A percentile compares a stretch with the other conserved stretches of the same genome.
Evolutionary conservation across 352 stramenopile species (phyloP).

Genomic region (Phytophthora boehmeriae): DNA sequence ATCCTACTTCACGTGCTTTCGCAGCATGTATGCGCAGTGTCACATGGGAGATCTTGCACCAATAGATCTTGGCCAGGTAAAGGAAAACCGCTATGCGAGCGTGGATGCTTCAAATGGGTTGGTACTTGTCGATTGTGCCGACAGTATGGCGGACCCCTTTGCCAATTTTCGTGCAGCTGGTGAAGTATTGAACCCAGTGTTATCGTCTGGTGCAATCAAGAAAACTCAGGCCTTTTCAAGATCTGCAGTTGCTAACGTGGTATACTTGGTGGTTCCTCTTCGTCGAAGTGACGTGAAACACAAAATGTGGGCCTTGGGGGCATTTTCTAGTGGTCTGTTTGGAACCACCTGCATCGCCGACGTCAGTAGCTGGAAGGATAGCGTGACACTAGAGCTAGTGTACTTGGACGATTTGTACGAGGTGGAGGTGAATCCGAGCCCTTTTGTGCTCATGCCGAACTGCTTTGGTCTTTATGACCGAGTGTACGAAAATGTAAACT

Average conservation of each 20-base stretch:
- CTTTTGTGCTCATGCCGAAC: conserved; percentile 56
- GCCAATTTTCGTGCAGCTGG: conserved; percentile 66
- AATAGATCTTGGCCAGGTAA: conserved; percentile 51
- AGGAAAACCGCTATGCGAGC: conserved; percentile 42
- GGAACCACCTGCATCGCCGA: conserved; percentile 31
- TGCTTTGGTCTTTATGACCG: conserved; percentile 76
- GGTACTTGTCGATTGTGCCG: conserved; percentile 63
- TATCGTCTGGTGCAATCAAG: conserved; percentile 55
- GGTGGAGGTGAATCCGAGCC: conserved; percentile 63
- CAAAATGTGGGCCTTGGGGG: conserved; percentile 72
- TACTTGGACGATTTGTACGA: conserved; percentile 79
- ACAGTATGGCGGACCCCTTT: conserved; percentile 59
- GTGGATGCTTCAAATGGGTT: conserved; percentile 62
- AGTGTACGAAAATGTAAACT: conserved; percentile 57
- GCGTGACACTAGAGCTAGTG: conserved; percentile 70
- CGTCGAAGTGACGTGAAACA: conserved; percentile 70
- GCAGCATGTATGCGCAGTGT: conserved; percentile 71
- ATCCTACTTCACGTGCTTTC: conserved; percentile 76
- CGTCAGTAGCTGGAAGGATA: conserved; percentile 45
- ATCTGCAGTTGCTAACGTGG: conserved; percentile 64
- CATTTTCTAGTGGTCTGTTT: conserved; percentile 68
- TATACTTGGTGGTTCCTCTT: conserved; percentile 77
- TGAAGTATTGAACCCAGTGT: conserved; percentile 54
- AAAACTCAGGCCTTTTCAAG: conserved; percentile 69
- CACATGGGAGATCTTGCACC: conserved; percentile 69